Evolutionary conservation across 2,329 filamentous ascomycete species (phyloP), one percentile per base, ranked within the genome.

Genomic region (Elsinoe ampelina): DNA sequence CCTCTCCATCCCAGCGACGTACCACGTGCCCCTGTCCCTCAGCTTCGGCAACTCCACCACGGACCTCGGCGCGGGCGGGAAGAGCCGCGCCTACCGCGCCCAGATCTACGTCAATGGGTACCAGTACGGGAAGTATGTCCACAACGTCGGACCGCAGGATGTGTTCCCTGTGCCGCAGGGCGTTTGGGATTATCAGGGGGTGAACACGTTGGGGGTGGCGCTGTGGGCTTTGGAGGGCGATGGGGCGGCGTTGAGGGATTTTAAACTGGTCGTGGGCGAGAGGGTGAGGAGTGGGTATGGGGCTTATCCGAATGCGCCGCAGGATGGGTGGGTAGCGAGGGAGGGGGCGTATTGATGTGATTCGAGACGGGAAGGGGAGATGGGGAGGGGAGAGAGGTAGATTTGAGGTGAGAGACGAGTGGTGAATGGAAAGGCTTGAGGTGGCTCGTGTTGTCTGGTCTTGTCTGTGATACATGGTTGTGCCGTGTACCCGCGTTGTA

Each of bases 91-190:
- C 3, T 85, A 84, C 60, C 74, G 85, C 12, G 80, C 75, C 1
- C 77, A 84, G 62, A 71, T 89, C 10, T 89, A 79, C 65, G 80
- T 89, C 38, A 89, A 89, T 62, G 86, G 86, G 1, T 89, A 82
- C 70, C 85, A 89, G 67, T 89, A 83, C 61, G 82, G 80, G 2
- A 83, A 84, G 65, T 84, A 79, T 60, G 72, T 81, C n/a, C 83
- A 81, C 64, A 85, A 89, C 61, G 75, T 90, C n/a, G 87, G 87
- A 0, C 87, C 87, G 1, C 86, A 92, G 71, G 81, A 77, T 0
- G 74, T 69, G 1, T 91, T 84, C 66, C 85, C 85, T 1, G 86
- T 91, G 0, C 86, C 87, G 0, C 80, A 89, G 70, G 85, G 86
- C 19, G 80, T 91, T 19, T 72, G 89, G 52, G 79, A 91, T 65